Evolutionary conservation across 148 eudicot species (phyloP).

Genomic region (Rhododendron williamsianum): DNA sequence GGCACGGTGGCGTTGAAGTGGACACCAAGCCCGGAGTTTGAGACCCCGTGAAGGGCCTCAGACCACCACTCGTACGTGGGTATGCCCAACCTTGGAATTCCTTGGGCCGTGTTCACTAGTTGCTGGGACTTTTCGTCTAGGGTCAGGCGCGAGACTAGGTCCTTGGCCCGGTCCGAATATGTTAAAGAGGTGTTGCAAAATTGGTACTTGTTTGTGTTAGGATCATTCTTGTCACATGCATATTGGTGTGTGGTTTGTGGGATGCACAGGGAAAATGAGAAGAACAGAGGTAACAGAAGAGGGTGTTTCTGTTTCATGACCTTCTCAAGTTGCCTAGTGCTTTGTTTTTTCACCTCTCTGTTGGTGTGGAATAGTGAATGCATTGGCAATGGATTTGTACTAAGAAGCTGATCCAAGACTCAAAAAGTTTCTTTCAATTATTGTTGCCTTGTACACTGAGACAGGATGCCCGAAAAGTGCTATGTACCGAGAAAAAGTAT

Average conservation of each 20-base stretch:
- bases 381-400: not conserved
- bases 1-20: slow-evolving; percentile 29
- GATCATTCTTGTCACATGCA: slow-evolving; percentile 21
- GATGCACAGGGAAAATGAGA: slow-evolving; percentile 10
- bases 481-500: not conserved
- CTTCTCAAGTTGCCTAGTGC: not conserved
- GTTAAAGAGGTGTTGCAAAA: slow-evolving; percentile 39
- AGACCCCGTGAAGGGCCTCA: slow-evolving; percentile 64
- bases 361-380: not conserved
- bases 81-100: slow-evolving; percentile 40
- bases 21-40: slow-evolving; percentile 33
- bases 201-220: slow-evolving; percentile 14
- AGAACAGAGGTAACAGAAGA: slow-evolving; percentile 14
- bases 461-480: not conserved
- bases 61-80: slow-evolving; percentile 67
- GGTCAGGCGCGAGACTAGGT: slow-evolving; percentile 41
- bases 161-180: slow-evolving; percentile 27
- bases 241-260: slow-evolving; percentile 24
- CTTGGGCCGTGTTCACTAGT: slow-evolving; percentile 35
- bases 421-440: not conserved
- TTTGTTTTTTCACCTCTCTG: not conserved
- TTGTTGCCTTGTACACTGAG: not conserved
- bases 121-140: slow-evolving; percentile 37
- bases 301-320: slow-evolving; percentile 18
- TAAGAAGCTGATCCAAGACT: not conserved